Evolutionary conservation across 768 basidiomycete genomes (phyloP).

Genomic region (Exsudoporus frostii): DNA sequence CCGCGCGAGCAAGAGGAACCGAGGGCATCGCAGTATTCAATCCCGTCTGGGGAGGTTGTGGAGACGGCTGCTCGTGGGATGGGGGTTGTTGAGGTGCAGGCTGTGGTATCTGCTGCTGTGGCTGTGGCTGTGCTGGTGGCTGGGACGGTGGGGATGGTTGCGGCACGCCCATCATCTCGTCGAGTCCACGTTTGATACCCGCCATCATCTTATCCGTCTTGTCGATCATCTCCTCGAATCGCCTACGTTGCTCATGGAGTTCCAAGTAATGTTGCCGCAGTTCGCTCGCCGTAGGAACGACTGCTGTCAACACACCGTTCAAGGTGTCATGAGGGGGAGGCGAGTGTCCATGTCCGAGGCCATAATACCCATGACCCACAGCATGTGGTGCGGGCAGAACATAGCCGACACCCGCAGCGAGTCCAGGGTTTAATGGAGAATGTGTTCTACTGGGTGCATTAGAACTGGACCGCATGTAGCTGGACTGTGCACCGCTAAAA

Average conservation of each 20-base stretch:
- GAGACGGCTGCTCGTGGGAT: slow-evolving; percentile 28
- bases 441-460: slow-evolving; percentile 71
- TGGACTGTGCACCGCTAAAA: slow-evolving; percentile 42
- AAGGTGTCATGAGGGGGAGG: slow-evolving; percentile 33
- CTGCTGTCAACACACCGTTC: slow-evolving; percentile 25
- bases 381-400: slow-evolving; percentile 39
- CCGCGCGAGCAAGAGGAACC: slow-evolving; percentile 21
- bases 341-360: slow-evolving; percentile 37
- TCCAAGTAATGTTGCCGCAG: slow-evolving; percentile 70
- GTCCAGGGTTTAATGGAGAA: slow-evolving; percentile 58
- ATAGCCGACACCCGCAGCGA: slow-evolving; percentile 39
- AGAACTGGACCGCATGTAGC: slow-evolving; percentile 63
- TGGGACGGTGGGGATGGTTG: slow-evolving; percentile 23
- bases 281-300: slow-evolving; percentile 51
- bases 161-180: slow-evolving; percentile 58
- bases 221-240: slow-evolving; percentile 71
- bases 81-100: slow-evolving; percentile 22
- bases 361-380: slow-evolving; percentile 35
- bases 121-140: slow-evolving; percentile 23
- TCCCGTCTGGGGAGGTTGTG: slow-evolving; percentile 18
- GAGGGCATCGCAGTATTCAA: slow-evolving; percentile 13
- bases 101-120: slow-evolving; percentile 24
- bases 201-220: slow-evolving; percentile 72
- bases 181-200: slow-evolving; percentile 69
- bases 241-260: slow-evolving; percentile 57